A percentile compares a stretch with the other conserved stretches of the same genome.
Conservation (phyloP, 768 basidiomycete genomes). For the Ephemerocybe angulata region DNA sequence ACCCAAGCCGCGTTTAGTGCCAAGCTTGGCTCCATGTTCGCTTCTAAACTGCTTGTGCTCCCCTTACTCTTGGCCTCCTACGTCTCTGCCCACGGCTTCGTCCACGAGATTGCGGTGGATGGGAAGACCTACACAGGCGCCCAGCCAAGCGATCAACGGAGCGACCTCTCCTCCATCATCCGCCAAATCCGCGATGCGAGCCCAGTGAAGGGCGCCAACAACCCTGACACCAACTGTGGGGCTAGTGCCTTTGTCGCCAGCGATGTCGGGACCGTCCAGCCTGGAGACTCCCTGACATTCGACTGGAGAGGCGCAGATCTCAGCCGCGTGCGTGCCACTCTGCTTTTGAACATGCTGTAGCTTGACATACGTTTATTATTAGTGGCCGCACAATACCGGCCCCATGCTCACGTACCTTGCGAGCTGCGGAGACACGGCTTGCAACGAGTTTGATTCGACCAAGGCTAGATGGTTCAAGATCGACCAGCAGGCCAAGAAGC, state of each 20-base stretch:
- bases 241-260: conserved; percentile 45
- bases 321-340: conserved; percentile 26
- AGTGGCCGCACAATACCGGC: conserved; percentile 57
- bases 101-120: conserved; percentile 36
- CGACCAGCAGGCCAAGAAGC: conserved; percentile 44
- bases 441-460: conserved; percentile 56
- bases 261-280: conserved; percentile 52
- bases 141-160: conserved; percentile 18
- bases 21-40: no score
- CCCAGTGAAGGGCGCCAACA: conserved; percentile 53
- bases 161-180: conserved; percentile 29
- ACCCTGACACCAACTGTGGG: conserved; percentile 60
- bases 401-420: conserved; percentile 77
- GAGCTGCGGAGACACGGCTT: conserved; percentile 51
- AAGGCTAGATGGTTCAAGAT: conserved; percentile 76
- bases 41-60: conserved; percentile 22
- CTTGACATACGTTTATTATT: background rate
- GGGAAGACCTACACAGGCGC: conserved; percentile 37
- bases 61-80: conserved; percentile 33
- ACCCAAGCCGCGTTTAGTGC: no score
- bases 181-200: conserved; percentile 35
- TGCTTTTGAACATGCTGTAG: background rate
- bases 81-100: conserved; percentile 45
- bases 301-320: conserved; percentile 51
- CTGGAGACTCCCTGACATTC: conserved; percentile 53